phyloP scores from a whole-genome alignment of 768 basidiomycete genomes.

The Tulasnella sp. region DNA sequence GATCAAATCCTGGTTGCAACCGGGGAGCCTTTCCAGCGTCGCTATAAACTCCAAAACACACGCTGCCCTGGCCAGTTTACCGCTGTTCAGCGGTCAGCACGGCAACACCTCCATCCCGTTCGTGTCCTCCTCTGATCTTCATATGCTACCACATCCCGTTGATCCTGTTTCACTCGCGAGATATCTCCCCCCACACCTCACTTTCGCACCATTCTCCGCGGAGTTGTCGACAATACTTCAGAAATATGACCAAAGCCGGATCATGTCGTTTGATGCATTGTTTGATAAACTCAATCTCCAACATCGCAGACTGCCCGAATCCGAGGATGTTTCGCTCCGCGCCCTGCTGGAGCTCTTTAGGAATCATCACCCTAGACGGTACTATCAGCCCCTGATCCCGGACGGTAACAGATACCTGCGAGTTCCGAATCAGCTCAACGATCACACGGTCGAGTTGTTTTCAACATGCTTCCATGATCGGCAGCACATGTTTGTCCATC shows the following conservation, averaged over 20 bases:
- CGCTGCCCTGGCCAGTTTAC: background rate
- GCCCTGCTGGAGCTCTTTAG: background rate
- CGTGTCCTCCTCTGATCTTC: background rate
- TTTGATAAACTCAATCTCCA: background rate
- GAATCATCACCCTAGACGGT: background rate
- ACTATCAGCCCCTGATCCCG: background rate
- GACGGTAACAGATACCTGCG: background rate
- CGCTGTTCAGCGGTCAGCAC: background rate
- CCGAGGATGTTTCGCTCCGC: background rate
- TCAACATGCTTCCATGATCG: background rate
- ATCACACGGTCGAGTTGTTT: background rate
- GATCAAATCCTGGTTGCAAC: background rate
- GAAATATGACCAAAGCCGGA: background rate
- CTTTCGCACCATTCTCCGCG: background rate
- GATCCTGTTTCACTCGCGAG: background rate
- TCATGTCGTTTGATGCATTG: background rate
- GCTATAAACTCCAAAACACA: background rate
- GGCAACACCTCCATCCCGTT: background rate
- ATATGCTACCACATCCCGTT: background rate
- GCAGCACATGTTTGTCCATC: background rate
- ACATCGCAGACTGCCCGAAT: background rate
- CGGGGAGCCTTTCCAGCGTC: background rate
- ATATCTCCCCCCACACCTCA: background rate
- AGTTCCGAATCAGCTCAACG: background rate
- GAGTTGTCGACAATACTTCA: background rate